phyloP scores from a whole-genome alignment of 306 rosid genomes.

The Cicer cuneatum region DNA sequence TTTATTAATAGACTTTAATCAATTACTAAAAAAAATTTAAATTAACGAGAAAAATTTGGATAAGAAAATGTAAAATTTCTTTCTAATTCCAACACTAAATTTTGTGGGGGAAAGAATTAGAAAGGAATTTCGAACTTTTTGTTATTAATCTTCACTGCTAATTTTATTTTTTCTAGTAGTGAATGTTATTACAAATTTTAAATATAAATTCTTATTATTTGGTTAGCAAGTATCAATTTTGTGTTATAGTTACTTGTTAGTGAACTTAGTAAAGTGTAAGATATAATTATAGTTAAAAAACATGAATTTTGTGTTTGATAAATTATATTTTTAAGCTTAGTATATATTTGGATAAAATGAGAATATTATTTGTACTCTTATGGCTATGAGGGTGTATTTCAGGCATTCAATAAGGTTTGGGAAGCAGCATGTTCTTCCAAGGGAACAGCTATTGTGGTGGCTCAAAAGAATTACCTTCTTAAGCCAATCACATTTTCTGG shows the following conservation, averaged over 20 bases:
- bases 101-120: too few relatives aligned
- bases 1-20: background rate
- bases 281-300: too few relatives aligned
- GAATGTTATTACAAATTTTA: background rate
- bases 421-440: slow-evolving; percentile 58
- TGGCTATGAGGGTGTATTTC: background rate
- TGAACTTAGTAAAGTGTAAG: too few relatives aligned
- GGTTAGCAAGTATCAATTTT: background rate
- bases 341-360: background rate
- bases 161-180: too few relatives aligned
- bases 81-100: too few relatives aligned
- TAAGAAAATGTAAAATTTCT: too few relatives aligned
- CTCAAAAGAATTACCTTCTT: slow-evolving; percentile 59
- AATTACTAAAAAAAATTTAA: too few relatives aligned
- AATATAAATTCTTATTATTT: background rate
- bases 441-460: slow-evolving; percentile 45
- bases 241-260: too few relatives aligned
- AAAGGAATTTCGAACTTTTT: too few relatives aligned
- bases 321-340: background rate
- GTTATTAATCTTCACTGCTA: too few relatives aligned
- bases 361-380: background rate
- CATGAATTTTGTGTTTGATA: background rate
- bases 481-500: slow-evolving; percentile 65
- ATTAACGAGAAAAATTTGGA: too few relatives aligned
- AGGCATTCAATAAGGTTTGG: slow-evolving; percentile 81